phyloP scores from a whole-genome alignment of 1,284 basidiomycete genomes.

The Apiotrichum laibachii region DNA sequence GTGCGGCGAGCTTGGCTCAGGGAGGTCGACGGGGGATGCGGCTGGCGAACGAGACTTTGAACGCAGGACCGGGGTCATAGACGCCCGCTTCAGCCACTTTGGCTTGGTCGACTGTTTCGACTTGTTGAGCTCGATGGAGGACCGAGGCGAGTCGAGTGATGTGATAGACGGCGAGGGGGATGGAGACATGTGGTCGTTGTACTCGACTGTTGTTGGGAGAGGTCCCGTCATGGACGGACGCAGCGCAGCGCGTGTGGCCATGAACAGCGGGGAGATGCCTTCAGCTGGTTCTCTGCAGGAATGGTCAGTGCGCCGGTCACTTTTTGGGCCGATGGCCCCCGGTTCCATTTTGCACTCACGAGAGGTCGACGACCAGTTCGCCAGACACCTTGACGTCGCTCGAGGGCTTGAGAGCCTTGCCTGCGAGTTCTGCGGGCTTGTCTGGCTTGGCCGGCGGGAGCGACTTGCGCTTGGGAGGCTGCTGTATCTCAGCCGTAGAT shows the following conservation, averaged over 20 bases:
- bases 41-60: constrained; percentile 38
- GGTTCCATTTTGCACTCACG: constrained; percentile 9
- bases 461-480: constrained; percentile 12
- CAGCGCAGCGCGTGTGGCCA: constrained; percentile 31
- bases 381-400: constrained; percentile 3
- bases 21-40: constrained; percentile 19
- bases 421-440: constrained; percentile 8
- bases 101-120: constrained; percentile 37
- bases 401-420: background rate
- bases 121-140: constrained; percentile 29
- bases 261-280: constrained; percentile 26
- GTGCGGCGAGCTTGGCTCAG: constrained; percentile 27
- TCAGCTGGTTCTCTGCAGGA: constrained; percentile 12
- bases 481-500: background rate
- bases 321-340: background rate
- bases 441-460: constrained; percentile 3
- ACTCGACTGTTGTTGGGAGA: background rate
- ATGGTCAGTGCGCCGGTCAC: constrained; percentile 8
- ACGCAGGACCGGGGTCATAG: constrained; percentile 32
- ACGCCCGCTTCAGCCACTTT: constrained; percentile 42
- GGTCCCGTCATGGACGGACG: constrained; percentile 22
- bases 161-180: constrained; percentile 8
- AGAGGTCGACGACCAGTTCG: constrained; percentile 13
- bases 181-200: constrained; percentile 7
- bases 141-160: constrained; percentile 21